These are phyloP conservation scores for Blastobotrys apis DNA, from an alignment of 1,139 yeast genomes.

Conservation along the genomic window DNA sequence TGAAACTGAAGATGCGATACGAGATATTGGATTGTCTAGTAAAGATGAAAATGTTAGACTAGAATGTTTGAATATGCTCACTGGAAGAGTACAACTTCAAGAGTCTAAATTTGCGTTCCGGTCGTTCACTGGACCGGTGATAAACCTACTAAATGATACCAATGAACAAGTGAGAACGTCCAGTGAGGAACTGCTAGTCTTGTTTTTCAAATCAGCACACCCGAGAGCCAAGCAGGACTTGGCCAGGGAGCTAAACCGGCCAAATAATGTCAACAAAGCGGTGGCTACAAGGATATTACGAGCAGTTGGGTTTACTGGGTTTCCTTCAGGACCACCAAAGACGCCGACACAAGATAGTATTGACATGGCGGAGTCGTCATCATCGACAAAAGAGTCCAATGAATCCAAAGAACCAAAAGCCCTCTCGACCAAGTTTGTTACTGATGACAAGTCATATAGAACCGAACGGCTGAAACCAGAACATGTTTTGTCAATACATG, in stretches of 20 bases:
- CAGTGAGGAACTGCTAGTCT: slow-evolving; percentile 38
- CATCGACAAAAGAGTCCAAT: neutral
- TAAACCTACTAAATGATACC: slow-evolving; percentile 39
- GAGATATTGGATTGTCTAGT: slow-evolving; percentile 50
- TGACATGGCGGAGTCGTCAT: neutral
- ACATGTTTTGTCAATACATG: slow-evolving; percentile 29
- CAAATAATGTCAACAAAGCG: slow-evolving; percentile 7
- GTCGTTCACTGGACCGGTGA: slow-evolving; percentile 42
- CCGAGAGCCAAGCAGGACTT: slow-evolving; percentile 48
- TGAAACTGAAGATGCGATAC: slow-evolving; percentile 49
- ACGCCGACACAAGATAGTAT: neutral
- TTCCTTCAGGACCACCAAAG: slow-evolving; percentile 1
- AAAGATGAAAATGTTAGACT: slow-evolving; percentile 41
- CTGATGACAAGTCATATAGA: slow-evolving; percentile 29
- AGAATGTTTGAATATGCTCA: slow-evolving; percentile 42
- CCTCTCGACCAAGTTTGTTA: slow-evolving; percentile 24
- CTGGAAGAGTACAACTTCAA: slow-evolving; percentile 36
- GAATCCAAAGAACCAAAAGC: slow-evolving; percentile 5
- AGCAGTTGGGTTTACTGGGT: slow-evolving; percentile 8
- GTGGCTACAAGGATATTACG: slow-evolving; percentile 8
- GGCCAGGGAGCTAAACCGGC: slow-evolving; percentile 41
- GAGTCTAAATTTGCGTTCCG: slow-evolving; percentile 42
- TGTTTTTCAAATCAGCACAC: slow-evolving; percentile 42
- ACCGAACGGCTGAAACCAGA: slow-evolving; percentile 25
- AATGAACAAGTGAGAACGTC: slow-evolving; percentile 34